Evolutionary conservation across 2,329 filamentous ascomycete genomes (phyloP).

Genomic region (Pseudocercospora macadamiae): DNA sequence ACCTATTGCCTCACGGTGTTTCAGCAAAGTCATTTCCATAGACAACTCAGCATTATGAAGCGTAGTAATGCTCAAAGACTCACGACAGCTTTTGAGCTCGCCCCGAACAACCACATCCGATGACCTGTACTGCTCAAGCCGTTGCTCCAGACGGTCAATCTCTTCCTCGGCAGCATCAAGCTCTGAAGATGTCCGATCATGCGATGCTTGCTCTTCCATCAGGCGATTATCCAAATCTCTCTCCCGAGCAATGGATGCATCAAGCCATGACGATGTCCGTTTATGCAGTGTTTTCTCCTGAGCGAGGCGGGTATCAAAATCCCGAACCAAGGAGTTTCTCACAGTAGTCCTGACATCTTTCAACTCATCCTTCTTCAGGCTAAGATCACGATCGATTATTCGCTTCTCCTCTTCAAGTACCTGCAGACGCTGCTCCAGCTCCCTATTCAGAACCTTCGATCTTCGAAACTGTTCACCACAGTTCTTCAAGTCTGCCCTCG

Average conservation of each 20-base stretch:
- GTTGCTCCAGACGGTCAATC: neutral
- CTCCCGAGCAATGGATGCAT: neutral
- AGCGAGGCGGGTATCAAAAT: no score
- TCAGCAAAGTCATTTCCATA: neutral
- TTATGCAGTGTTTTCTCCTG: no score
- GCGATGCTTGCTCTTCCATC: neutral
- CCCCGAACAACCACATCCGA: neutral
- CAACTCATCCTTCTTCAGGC: neutral
- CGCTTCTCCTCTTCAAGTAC: neutral
- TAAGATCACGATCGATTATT: neutral
- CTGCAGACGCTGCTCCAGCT: neutral
- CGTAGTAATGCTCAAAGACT: neutral
- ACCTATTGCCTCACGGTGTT: no score
- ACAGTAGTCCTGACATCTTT: no score
- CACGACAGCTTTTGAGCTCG: neutral
- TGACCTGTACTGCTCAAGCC: neutral
- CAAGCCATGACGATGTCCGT: no score
- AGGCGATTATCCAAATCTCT: neutral
- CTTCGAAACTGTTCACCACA: neutral
- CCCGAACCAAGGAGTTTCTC: no score
- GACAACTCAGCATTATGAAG: neutral
- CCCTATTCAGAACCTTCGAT: neutral
- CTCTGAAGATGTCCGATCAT: neutral
- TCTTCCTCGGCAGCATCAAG: conserved; percentile 1
- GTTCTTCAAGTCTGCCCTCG: neutral